Evolutionary conservation across 208 protist genomes (phyloP), one percentile per base, ranked within the genome.

Genomic region (Trypanosoma scelopori): DNA sequence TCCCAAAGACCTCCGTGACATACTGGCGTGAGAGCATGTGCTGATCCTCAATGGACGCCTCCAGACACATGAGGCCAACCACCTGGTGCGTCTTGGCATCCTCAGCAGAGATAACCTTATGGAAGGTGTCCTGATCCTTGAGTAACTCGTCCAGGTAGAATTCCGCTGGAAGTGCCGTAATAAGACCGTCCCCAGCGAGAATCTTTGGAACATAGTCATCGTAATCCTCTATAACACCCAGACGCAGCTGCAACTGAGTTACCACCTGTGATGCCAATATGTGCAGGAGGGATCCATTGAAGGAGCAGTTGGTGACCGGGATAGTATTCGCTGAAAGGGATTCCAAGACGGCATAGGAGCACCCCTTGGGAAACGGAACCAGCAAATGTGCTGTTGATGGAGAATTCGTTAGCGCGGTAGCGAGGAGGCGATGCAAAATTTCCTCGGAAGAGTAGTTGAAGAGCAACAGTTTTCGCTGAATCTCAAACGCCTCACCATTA

Each of bases 141-240:
- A 97, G 71, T 16, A 89, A 61, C 74, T 97, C 92, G 20, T 95
- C 92, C 23, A 97, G 60, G 62, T 82, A 97, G 61, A 95, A 94
- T 37, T 92, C 74, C 1, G 65, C 45, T 12, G 85, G 86, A 22
- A 94, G 52, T 25, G 76, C 66, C 23, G 89, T 95, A 51, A 94
- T 79, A 39, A 95, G 78, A 20, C 88, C 92, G 5, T 63, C 61
- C 22, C 79, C 88, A 9, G 55, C 53, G 15, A 94, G 62, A 30
- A 97, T 77, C 55, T 93, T 71, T 22, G 79, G 79, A 47, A 95
- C 87, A 55, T 90, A 91, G 53, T 93, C 85, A 57, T 97, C 92
- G 71, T 95, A 95, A 67, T 97, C 92, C 72, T 97, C 87, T 25
- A 95, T 69, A 15, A 87, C 74, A 20, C 92, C 92, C 15, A 74